A percentile compares a stretch with the other conserved stretches of the same genome.
These are phyloP conservation scores for Gelatoporia subvermispora DNA, from an alignment of 768 basidiomycete species.

Conservation along the genomic window DNA sequence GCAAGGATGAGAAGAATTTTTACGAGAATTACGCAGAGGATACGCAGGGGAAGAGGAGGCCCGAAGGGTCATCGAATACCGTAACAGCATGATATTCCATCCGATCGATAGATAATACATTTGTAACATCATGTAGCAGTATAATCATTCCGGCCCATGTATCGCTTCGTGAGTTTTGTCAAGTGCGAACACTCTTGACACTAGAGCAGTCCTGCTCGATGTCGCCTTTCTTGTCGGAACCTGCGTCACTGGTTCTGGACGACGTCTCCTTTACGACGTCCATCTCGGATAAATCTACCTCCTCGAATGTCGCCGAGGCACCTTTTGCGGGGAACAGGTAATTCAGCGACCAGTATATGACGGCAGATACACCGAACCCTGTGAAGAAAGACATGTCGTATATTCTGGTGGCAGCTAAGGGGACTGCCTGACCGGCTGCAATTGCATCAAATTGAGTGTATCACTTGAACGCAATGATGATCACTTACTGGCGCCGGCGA, in stretches of 20 bases:
- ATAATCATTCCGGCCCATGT: background rate
- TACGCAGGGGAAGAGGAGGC: conserved; percentile 31
- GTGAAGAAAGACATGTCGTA: conserved; percentile 81
- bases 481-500: conserved; percentile 64
- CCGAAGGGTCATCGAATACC: conserved; percentile 8
- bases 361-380: conserved; percentile 66
- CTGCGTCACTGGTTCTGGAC: background rate
- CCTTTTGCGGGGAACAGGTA: conserved; percentile 57
- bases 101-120: background rate
- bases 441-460: background rate
- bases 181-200: background rate
- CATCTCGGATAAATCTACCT: conserved; percentile 46
- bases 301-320: conserved; percentile 41
- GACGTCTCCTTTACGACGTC: background rate
- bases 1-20: conserved; percentile 70
- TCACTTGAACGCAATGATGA: background rate
- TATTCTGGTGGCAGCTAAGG: conserved; percentile 64
- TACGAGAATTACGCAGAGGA: conserved; percentile 80
- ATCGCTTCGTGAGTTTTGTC: background rate
- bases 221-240: conserved; percentile 6
- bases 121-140: background rate
- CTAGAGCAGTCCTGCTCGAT: background rate
- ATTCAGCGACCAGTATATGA: conserved; percentile 61
- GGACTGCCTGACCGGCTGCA: conserved; percentile 54
- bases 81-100: no score